Conservation (phyloP, 345 rosid species). For the Eucalyptus polyanthemos region DNA sequence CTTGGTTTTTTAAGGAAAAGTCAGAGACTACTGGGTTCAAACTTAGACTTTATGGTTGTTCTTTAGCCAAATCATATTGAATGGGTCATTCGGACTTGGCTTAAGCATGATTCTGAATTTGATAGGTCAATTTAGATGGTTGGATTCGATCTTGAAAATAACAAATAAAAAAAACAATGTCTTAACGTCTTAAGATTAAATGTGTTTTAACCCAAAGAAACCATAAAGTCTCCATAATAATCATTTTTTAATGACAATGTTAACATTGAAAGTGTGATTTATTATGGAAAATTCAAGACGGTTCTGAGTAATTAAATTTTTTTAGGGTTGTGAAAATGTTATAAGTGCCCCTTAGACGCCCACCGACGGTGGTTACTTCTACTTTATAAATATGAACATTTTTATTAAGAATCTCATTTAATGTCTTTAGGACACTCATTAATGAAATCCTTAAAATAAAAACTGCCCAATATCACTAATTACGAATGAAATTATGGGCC, state of each 20-base stretch:
- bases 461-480: background rate
- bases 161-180: background rate
- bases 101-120: background rate
- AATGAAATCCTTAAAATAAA: background rate
- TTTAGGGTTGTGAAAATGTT: background rate
- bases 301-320: accelerated
- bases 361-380: background rate
- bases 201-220: background rate
- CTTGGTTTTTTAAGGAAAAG: background rate
- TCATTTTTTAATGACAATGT: background rate
- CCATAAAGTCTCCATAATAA: background rate
- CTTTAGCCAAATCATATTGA: background rate
- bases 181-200: background rate
- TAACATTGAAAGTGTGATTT: background rate
- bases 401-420: background rate
- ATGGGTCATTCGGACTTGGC: background rate
- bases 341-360: background rate
- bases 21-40: accelerated
- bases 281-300: background rate
- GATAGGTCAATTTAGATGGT: background rate
- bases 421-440: background rate
- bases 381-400: background rate
- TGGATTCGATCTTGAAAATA: background rate
- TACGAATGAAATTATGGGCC: background rate
- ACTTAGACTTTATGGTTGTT: background rate